A percentile compares a stretch with the other conserved stretches of the same genome.
Evolutionary conservation across 305 asterid species (phyloP).

Genomic region (Fraxinus albicans): DNA sequence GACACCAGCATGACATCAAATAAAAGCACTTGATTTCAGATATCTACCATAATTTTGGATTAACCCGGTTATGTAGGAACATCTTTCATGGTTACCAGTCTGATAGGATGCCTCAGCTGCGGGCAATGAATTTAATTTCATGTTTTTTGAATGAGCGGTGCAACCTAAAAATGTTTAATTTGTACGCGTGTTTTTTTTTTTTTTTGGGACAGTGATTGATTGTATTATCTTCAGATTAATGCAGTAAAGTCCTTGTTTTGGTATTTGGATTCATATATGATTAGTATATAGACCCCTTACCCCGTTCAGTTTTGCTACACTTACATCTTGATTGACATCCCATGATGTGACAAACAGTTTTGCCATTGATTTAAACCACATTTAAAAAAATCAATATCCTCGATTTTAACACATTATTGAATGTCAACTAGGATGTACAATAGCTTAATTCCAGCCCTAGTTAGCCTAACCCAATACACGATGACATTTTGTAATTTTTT

Average conservation of each 20-base stretch:
- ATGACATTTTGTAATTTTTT: too few species aligned
- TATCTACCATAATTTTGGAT: slow-evolving; percentile 35
- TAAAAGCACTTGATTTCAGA: slow-evolving; percentile 15
- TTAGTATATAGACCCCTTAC: neutral
- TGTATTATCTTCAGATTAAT: neutral
- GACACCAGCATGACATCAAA: slow-evolving; percentile 22
- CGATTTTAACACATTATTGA: too few species aligned
- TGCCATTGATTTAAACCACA: too few species aligned
- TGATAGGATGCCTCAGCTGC: slow-evolving; percentile 52
- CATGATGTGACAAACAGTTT: too few species aligned
- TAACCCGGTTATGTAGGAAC: slow-evolving; percentile 42
- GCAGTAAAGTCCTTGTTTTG: neutral
- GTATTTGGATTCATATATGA: neutral
- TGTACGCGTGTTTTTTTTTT: neutral
- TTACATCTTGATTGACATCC: too few species aligned
- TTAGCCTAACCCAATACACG: neutral
- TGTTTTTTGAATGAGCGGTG: slow-evolving; percentile 12
- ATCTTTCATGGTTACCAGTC: slow-evolving; percentile 32
- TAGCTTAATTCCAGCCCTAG: too few species aligned
- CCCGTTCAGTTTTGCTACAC: neutral
- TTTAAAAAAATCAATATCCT: too few species aligned
- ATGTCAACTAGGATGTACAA: too few species aligned
- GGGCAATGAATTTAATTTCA: slow-evolving; percentile 30
- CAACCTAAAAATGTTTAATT: neutral
- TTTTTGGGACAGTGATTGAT: neutral